Evolutionary conservation across 1,284 basidiomycete genomes (phyloP).

Genomic region (Peniophora sp.): DNA sequence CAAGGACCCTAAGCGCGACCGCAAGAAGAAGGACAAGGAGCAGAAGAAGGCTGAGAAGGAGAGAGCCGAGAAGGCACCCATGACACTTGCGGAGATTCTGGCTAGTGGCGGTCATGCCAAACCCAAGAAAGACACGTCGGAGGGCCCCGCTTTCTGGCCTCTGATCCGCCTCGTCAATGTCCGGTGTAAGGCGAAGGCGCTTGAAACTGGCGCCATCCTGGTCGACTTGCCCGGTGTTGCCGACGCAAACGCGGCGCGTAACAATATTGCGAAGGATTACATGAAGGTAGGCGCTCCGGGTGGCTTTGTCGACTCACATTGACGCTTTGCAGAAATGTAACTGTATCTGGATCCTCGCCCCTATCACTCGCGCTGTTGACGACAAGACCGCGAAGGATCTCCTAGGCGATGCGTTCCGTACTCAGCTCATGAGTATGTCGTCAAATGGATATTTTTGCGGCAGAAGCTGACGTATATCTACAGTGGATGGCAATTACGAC

Average conservation of each 20-base stretch:
- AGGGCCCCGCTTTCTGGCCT: slow-evolving; percentile 48
- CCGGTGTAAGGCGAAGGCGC: slow-evolving; percentile 40
- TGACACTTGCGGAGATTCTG: slow-evolving; percentile 14
- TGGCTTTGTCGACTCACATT: background rate
- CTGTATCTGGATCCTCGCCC: slow-evolving; percentile 49
- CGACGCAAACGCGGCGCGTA: slow-evolving; percentile 51
- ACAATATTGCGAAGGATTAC: slow-evolving; percentile 49
- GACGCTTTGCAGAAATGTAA: slow-evolving; percentile 29
- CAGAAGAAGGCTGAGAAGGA: slow-evolving; percentile 27
- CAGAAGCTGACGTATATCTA: slow-evolving; percentile 1
- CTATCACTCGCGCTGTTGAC: slow-evolving; percentile 47
- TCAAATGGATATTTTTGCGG: slow-evolving; percentile 1
- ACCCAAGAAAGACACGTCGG: slow-evolving; percentile 23
- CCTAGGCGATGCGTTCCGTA: slow-evolving; percentile 53
- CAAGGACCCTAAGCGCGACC: slow-evolving; percentile 47
- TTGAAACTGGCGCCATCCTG: slow-evolving; percentile 48
- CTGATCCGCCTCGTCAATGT: slow-evolving; percentile 54
- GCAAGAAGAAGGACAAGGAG: slow-evolving; percentile 27
- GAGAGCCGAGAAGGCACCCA: slow-evolving; percentile 3
- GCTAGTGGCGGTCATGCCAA: slow-evolving; percentile 15
- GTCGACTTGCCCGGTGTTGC: slow-evolving; percentile 59
- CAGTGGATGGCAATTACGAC: slow-evolving; percentile 35
- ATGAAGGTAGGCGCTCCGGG: slow-evolving; percentile 30
- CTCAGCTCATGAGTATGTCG: slow-evolving; percentile 51
- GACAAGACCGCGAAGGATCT: slow-evolving; percentile 54